Conservation (phyloP, 495 filamentous ascomycete species). For the Penicillium simplicissimum region DNA sequence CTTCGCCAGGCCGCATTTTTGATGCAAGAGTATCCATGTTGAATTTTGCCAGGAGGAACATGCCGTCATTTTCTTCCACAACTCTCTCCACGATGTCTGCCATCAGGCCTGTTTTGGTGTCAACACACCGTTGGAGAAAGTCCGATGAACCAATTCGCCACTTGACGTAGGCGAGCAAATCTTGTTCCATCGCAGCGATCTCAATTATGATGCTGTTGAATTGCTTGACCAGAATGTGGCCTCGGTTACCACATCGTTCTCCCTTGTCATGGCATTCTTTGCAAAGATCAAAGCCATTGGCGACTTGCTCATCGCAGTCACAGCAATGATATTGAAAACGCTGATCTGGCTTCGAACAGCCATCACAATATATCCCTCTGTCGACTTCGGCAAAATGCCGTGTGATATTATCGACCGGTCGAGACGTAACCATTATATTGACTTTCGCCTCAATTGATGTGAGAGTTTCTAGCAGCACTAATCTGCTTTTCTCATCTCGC, state of each 20-base stretch:
- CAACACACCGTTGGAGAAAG: constrained; percentile 7
- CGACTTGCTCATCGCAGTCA: constrained; percentile 1
- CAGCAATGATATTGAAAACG: constrained; percentile 5
- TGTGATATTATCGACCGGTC: constrained; percentile 4
- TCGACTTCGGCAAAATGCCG: constrained; percentile 5
- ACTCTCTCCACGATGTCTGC: constrained; percentile 3
- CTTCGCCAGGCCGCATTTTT: constrained; percentile 6
- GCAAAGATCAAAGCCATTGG: constrained; percentile 1
- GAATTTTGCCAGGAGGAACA: constrained; percentile 9
- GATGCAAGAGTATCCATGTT: constrained; percentile 10
- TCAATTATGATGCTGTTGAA: constrained; percentile 5
- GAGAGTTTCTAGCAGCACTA: constrained; percentile 1
- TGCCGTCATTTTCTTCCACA: constrained; percentile 6
- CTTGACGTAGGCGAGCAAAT: constrained; percentile 5
- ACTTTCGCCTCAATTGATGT: background rate
- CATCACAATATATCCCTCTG: background rate
- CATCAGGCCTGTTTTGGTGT: constrained; percentile 2
- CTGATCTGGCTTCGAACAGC: background rate
- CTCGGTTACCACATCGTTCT: constrained; percentile 1
- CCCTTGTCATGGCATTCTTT: constrained; percentile 4
- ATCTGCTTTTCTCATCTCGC: constrained; percentile 5
- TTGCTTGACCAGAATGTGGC: constrained; percentile 3
- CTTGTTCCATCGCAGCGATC: constrained; percentile 8
- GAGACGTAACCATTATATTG: constrained; percentile 6
- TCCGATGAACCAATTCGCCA: constrained; percentile 10